Base-by-base conservation (phyloP, 1,139 yeast genomes). In the Maudiozyma humilis region DNA sequence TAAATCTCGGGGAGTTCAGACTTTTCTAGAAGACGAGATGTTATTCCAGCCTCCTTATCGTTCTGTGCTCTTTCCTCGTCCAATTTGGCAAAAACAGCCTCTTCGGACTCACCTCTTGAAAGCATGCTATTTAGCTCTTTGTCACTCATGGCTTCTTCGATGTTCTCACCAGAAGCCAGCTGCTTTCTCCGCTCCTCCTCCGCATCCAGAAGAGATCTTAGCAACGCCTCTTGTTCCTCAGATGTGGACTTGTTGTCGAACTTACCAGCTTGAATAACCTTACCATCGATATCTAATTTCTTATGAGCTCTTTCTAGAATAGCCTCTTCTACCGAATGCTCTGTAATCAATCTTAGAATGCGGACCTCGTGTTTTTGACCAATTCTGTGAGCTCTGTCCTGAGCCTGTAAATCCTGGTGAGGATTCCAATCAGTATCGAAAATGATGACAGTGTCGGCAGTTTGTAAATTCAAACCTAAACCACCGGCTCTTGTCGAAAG, bases 391-490 rank as follows among this genome's bases (percentile, higher is more conserved):
- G 94, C 94, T 68, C 95, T 76, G 63, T 86, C 94, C 64, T 84
- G 91, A 6, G 94, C 94, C 65, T 85, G 95, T 58, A 85, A 74
- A 76, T 85, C 94, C 64, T 85, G 95, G 68, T 85, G 94, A 2
- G 95, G 95, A 61, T 85, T 85, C 91, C 93, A 84, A 70, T 85
- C 95, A 6, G 93, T 82, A 61, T 85, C 95, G 57, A 84, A 84
- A 48, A 85, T 84, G 52, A 85, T 81, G 40, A 85, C 94, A 0
- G 94, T 84, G 65, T 85, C 95, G 4, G 95, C 95, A 12, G 93
- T 80, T 65, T 85, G 94, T 53, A 83, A 74, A 60, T 85, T 85
- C 55, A 85, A 73, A 55, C 95, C 95, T 53, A 84, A 73, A 47
- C 94, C 94, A 71, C 95, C 95, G 43, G 94, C 94, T 69, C 95